Conservation (phyloP, 2,329 filamentous ascomycete genomes). For the Dothistroma pini region DNA sequence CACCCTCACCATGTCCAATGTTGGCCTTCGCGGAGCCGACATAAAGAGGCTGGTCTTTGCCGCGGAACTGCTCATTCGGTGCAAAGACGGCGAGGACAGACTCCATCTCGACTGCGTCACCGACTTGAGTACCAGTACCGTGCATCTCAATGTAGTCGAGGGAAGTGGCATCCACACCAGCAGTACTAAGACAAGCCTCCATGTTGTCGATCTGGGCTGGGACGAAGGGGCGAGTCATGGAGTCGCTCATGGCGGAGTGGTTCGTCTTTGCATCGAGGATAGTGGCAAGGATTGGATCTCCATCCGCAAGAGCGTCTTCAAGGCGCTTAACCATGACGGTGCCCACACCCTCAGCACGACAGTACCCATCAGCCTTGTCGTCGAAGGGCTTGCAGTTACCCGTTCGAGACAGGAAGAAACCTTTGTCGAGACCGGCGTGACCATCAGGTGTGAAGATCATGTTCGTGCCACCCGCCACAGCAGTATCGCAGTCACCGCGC, state of each 20-base stretch:
- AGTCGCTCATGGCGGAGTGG: conserved; percentile 6
- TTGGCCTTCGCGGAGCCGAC: conserved; percentile 30
- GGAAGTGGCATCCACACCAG: conserved; percentile 5
- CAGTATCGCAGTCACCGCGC: conserved; percentile 11
- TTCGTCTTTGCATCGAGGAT: conserved; percentile 39
- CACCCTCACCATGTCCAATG: conserved; percentile 29
- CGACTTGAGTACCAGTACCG: conserved; percentile 18
- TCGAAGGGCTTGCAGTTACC: conserved; percentile 32
- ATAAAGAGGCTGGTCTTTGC: conserved; percentile 15
- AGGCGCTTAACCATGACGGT: conserved; percentile 39
- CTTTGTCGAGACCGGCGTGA: conserved; percentile 16
- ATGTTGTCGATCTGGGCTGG: conserved; percentile 17
- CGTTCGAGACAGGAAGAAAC: conserved; percentile 17
- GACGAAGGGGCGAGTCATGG: conserved; percentile 13
- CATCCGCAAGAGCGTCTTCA: conserved; percentile 35
- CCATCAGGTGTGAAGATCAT: conserved; percentile 14
- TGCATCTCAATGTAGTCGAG: conserved; percentile 13
- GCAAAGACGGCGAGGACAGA: conserved; percentile 3
- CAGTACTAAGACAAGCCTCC: conserved; percentile 6
- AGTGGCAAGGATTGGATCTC: conserved; percentile 35
- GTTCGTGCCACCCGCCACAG: conserved; percentile 13
- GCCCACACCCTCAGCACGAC: conserved; percentile 29
- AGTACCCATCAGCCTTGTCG: conserved; percentile 36
- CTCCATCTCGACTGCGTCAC: conserved; percentile 18
- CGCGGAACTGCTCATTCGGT: not conserved